Percentiles rank a stretch among this genome's conserved stretches.
Evolutionary conservation across 1,284 basidiomycete species (phyloP).

Genomic region (Apiotrichum brassicae): DNA sequence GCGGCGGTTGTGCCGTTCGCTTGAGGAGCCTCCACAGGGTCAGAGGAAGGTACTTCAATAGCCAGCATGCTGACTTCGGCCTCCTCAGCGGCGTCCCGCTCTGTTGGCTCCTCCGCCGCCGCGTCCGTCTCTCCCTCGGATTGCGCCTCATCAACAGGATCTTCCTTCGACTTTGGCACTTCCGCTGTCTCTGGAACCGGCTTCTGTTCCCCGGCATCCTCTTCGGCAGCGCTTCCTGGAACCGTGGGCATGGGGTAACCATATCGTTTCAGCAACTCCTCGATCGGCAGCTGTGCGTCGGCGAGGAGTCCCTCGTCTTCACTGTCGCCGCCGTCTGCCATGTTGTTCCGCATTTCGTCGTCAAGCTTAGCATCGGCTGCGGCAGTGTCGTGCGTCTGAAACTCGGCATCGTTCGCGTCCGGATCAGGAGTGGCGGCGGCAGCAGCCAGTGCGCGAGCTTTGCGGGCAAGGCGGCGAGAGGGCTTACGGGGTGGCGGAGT

Average conservation of each 20-base stretch:
- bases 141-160: not conserved
- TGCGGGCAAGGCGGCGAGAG: slow-evolving; percentile 21
- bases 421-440: slow-evolving; percentile 28
- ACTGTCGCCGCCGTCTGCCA: slow-evolving; percentile 46
- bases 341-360: slow-evolving; percentile 47
- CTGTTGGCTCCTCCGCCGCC: slow-evolving; percentile 3
- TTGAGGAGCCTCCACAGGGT: not conserved
- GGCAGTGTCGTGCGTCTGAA: slow-evolving; percentile 26
- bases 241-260: slow-evolving; percentile 39
- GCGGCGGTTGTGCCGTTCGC: no score
- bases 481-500: slow-evolving; percentile 5
- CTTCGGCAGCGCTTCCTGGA: not conserved
- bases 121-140: not conserved
- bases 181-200: slow-evolving; percentile 7
- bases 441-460: slow-evolving; percentile 15
- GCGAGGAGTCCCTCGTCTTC: slow-evolving; percentile 51
- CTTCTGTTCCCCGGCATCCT: not conserved
- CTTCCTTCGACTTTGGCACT: not conserved
- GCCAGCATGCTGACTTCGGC: not conserved
- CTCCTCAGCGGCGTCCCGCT: not conserved
- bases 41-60: not conserved
- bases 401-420: slow-evolving; percentile 45
- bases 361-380: slow-evolving; percentile 44
- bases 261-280: slow-evolving; percentile 52
- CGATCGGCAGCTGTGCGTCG: slow-evolving; percentile 53